Base-by-base conservation (phyloP, 2,329 filamentous ascomycete genomes). In the Penicillium sp. region DNA sequence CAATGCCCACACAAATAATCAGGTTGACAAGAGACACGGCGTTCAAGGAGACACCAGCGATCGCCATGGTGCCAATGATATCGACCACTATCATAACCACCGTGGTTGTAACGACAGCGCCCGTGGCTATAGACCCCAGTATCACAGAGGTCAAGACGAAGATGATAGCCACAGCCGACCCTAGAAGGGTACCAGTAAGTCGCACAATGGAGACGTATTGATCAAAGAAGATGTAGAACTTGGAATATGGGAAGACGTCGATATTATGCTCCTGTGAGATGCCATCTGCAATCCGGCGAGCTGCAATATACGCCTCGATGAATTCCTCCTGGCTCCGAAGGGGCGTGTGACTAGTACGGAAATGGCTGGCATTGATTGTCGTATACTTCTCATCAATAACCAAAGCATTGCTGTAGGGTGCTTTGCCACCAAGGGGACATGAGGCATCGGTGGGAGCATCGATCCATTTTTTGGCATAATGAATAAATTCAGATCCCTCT, bases 211-310 rank as follows among this genome's bases (percentile, higher is more conserved):
- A 85, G 6, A 91, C 84, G 71, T 99, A 99, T 73, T 97, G 94
- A 72, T 99, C 94, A 73, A 99, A 99, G 84, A 97, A 99, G 73
- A 99, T 93, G 79, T 99, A 99, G 74, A 96, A 96, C 60, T 97
- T 88, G 66, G 91, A 95, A 79, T 99, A 99, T 0, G 94, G 91
- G 82, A 99, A 99, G 3, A 99, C 88, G 25, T 94, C 87, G 23
- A 90, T 86, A 6, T 87, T 84, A 5, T 92, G 93, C 51, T 83
- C 81, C 53, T 84, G 76, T 15, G 83, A 88, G 51, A 99, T 87
- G 29, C 89, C 88, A 13, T 86, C 78, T 0, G 93, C 87, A 62
- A 99, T 96, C 59, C 94, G 90, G 19, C 93, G 89, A 3, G 94
- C 94, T 1, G 93, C 86, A 6, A 89, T 86, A 73, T 97, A 97